Base-by-base conservation (phyloP, 2,329 filamentous ascomycete species). In the Elsinoe necatrix region DNA sequence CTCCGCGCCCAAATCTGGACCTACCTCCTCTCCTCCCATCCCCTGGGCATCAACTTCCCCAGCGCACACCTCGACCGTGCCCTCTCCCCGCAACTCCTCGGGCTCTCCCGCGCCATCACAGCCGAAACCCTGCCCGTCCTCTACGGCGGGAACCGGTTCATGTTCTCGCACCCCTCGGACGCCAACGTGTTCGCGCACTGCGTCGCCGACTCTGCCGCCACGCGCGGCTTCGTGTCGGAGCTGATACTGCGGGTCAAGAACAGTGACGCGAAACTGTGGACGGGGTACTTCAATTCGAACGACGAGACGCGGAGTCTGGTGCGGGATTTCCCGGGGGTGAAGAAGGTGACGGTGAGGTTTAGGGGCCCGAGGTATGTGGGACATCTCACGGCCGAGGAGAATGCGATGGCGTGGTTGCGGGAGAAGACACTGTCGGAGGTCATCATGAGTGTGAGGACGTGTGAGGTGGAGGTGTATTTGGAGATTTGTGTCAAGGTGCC, bases 121-220 rank as follows among this genome's bases (percentile, higher is more conserved):
- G 62, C 63, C 37, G 69, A 71, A 59, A 61, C 67, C 4, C 63
- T 63, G 20, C 64, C 64, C 7, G 45, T 71, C 35, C 67, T 71
- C n/a, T 71, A 71, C 63, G 61, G 63, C 14, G 59, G 62, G 55
- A 71, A 70, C 59, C 61, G 58, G n/a, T 57, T 70, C 23, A 62
- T 63, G 18, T 71, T 71, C 57, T 63, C 66, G 57, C 69, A 71
- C 58, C 68, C 69, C 3, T 65, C 61, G 41, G 69, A 71, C 58
- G 68, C 67, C 8, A 71, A 71, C 60, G 68, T 71, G 61, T 71
- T 71, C 56, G 64, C 65, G 1, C 66, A 66, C 54, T 68, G 68
- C 12, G 61, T 69, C 18, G 61, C 65, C 2, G 56, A 61, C 16
- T 60, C 62, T 3, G 51, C 55, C 11, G 59, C 61, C 9, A 59